Evolutionary conservation across 106 monocot species (phyloP), one percentile per base, ranked within the genome.

Genomic region (Chionographis japonica): DNA sequence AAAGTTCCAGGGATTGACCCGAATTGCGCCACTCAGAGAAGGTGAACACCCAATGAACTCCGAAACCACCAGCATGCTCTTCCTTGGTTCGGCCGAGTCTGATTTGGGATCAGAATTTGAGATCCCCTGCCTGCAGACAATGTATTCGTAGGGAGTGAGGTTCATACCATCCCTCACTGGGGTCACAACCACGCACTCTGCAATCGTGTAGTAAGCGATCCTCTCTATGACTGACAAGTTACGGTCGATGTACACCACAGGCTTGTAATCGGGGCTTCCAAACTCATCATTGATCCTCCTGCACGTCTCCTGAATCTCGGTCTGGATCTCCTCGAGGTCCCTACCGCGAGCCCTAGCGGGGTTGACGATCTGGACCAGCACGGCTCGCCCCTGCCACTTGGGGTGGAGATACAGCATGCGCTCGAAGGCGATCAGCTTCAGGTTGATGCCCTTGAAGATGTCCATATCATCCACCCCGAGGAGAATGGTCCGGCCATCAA

Each of bases 151-250:
- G 12, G 81, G 81, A 1, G 60, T 71, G 12, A 81, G 65, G 27
- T 81, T 81, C 81, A 87, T 81, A 8, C 87, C 87, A 56, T 87
- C 91, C 60, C 90, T 75, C 49, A 87, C 79, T 9, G 86, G 84
- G 0, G 87, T 91, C 18, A 91, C 91, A 8, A 81, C 17, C 12
- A 70, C 46, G 53, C 81, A 81, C 38, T 81, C 81, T 3, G 81
- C 81, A 51, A 75, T 50, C 1, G 66, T 67, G 55, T 81, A 81
- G 46, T 52, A 81, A 4, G 81, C 81, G 14, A 70, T 66, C 61
- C 60, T 70, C 65, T 81, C 81, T 12, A 12, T 10, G 37, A 75
- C 39, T 0, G 75, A 58, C 4, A 81, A 35, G 7, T 50, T 13
- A 1, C 16, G 65, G 53, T 81, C 71, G 46, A 81, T 81, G 20